Percentiles rank a stretch among this genome's conserved stretches.
Conservation (phyloP, 2,329 filamentous ascomycete species). For the Lecanosticta acicola region DNA sequence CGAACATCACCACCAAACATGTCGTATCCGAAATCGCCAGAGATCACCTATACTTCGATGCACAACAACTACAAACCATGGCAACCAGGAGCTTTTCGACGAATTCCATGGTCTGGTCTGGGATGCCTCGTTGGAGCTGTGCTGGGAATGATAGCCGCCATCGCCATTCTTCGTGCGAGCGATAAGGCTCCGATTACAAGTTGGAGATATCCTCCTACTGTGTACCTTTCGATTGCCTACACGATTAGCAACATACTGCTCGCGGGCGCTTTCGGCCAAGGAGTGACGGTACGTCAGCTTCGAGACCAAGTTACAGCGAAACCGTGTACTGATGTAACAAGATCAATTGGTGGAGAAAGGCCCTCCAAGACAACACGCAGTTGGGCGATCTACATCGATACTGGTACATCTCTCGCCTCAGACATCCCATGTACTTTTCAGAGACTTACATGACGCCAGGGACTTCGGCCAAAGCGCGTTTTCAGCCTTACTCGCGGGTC, state of each 20-base stretch:
- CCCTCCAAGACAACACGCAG: slow-evolving; percentile 13
- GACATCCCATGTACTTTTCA: too few species aligned
- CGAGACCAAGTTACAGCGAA: too few species aligned
- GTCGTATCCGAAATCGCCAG: too few species aligned
- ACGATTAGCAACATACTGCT: slow-evolving; percentile 14
- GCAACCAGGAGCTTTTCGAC: slow-evolving; percentile 11
- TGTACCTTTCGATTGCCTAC: slow-evolving; percentile 17
- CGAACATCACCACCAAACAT: too few species aligned
- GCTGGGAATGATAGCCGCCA: slow-evolving; percentile 11
- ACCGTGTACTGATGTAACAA: too few species aligned
- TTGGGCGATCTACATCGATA: slow-evolving; percentile 15
- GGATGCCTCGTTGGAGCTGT: slow-evolving; percentile 11
- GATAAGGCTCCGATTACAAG: slow-evolving; percentile 11
- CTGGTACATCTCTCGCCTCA: slow-evolving; percentile 14
- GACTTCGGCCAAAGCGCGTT: too few species aligned
- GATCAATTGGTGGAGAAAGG: slow-evolving; percentile 17
- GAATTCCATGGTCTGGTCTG: slow-evolving; percentile 13
- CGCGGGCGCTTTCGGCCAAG: slow-evolving; percentile 13
- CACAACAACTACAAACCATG: too few species aligned
- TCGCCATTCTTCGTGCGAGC: slow-evolving; percentile 8
- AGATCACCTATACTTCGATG: too few species aligned
- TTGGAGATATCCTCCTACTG: slow-evolving; percentile 16
- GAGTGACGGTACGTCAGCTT: slow-evolving; percentile 8
- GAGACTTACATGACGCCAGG: too few species aligned
- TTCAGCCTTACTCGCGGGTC: slow-evolving; percentile 11